Percentiles rank a stretch among this genome's conserved stretches.
phyloP scores from a whole-genome alignment of 2,329 filamentous ascomycete species.

The Alternaria sp. region DNA sequence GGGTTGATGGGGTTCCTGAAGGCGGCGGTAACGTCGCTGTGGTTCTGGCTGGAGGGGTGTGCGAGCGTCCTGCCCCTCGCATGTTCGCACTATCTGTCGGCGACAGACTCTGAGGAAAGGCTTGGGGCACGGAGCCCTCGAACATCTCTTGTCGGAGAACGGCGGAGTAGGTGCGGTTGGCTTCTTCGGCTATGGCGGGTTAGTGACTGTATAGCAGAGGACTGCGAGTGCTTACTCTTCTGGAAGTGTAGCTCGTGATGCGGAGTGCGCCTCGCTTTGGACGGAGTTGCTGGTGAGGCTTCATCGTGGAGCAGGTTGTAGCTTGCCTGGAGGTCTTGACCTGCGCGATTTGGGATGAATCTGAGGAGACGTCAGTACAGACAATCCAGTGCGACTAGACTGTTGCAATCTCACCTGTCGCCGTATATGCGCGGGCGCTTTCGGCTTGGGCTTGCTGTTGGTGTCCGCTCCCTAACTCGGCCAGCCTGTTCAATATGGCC shows the following conservation, averaged over 20 bases:
- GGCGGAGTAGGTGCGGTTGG: constrained; percentile 89
- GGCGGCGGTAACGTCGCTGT: constrained; percentile 71
- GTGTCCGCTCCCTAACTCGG: constrained; percentile 66
- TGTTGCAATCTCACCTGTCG: constrained; percentile 46
- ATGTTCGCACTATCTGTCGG: constrained; percentile 59
- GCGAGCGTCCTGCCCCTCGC: constrained; percentile 73
- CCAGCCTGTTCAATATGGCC: constrained; percentile 67
- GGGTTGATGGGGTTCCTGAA: constrained; percentile 86
- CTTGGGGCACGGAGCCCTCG: constrained; percentile 85
- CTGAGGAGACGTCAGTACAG: constrained; percentile 54
- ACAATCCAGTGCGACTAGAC: too few relatives aligned
- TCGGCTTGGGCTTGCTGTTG: constrained; percentile 69
- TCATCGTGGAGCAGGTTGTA: constrained; percentile 93
- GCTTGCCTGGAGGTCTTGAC: constrained; percentile 90
- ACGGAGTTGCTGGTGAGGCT: constrained; percentile 89
- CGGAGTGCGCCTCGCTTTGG: constrained; percentile 80
- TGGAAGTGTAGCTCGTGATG: constrained; percentile 95
- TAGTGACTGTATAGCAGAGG: constrained; percentile 4
- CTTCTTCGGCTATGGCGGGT: constrained; percentile 75
- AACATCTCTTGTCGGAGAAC: constrained; percentile 91
- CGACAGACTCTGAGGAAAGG: constrained; percentile 66
- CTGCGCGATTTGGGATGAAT: constrained; percentile 93
- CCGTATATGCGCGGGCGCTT: constrained; percentile 73
- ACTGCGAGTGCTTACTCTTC: constrained; percentile 62
- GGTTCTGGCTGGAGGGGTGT: constrained; percentile 77